Percentiles rank a stretch among this genome's conserved stretches.
Conservation (phyloP, 176 grass and related monocot genomes). For the Carex kokanica region DNA sequence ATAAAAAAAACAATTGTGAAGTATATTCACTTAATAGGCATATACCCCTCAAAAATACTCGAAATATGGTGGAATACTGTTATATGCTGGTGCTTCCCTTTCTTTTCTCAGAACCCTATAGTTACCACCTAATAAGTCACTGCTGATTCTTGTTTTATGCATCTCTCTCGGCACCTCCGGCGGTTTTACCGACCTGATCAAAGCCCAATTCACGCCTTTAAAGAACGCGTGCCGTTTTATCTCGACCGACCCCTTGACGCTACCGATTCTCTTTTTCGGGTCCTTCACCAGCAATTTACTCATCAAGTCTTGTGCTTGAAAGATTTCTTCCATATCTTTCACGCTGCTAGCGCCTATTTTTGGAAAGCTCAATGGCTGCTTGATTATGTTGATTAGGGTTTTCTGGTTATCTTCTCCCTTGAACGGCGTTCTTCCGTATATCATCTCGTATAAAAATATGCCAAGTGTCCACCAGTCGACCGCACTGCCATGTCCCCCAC, state of each 20-base stretch:
- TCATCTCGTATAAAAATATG: slow-evolving; percentile 91
- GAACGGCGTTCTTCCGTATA: slow-evolving; percentile 77
- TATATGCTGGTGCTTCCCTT: slow-evolving; percentile 39
- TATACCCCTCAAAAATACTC: slow-evolving; percentile 49
- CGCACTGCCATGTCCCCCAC: slow-evolving; percentile 76
- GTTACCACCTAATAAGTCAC: slow-evolving; percentile 29
- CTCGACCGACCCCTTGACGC: slow-evolving; percentile 58
- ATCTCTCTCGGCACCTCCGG: slow-evolving; percentile 55
- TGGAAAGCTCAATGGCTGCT: slow-evolving; percentile 62
- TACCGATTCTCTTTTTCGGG: slow-evolving; percentile 62
- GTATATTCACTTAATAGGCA: slow-evolving; percentile 30
- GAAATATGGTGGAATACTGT: slow-evolving; percentile 35
- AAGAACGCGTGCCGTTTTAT: slow-evolving; percentile 86
- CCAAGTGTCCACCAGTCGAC: slow-evolving; percentile 96
- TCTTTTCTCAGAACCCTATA: slow-evolving; percentile 47
- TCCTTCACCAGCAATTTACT: slow-evolving; percentile 61
- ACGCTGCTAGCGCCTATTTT: not conserved
- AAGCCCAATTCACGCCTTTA: slow-evolving; percentile 80
- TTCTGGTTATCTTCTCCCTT: slow-evolving; percentile 78
- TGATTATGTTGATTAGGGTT: slow-evolving; percentile 80
- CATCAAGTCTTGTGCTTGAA: slow-evolving; percentile 61
- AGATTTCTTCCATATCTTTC: slow-evolving; percentile 49
- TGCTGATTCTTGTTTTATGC: not conserved
- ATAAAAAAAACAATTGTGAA: not conserved
- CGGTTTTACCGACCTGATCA: slow-evolving; percentile 74